Evolutionary conservation across 257 asterid species (phyloP).

Genomic region (Verbascum thapsus): DNA sequence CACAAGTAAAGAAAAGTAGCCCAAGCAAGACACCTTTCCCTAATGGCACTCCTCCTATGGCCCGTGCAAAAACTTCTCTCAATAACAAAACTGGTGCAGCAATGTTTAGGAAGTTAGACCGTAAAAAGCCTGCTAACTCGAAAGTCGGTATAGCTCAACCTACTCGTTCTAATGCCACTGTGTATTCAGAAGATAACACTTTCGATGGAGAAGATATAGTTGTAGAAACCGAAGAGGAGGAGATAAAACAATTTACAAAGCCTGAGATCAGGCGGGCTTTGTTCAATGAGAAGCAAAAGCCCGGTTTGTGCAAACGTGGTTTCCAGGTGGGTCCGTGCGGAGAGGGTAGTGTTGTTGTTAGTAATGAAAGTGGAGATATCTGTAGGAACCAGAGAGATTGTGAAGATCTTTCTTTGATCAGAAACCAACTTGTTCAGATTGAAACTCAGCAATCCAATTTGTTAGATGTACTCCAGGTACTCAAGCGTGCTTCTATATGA

Average conservation of each 20-base stretch:
- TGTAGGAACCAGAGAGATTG: slow-evolving; percentile 48
- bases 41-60: slow-evolving; percentile 51
- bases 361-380: slow-evolving; percentile 46
- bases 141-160: slow-evolving; percentile 35
- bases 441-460: slow-evolving; percentile 79
- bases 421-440: slow-evolving; percentile 77
- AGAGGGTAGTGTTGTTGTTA: slow-evolving; percentile 43
- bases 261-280: slow-evolving; percentile 49
- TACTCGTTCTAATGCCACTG: slow-evolving; percentile 25
- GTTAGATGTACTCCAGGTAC: slow-evolving; percentile 77
- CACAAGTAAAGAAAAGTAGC: slow-evolving; percentile 43
- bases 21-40: slow-evolving; percentile 34
- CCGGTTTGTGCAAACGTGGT: slow-evolving; percentile 24
- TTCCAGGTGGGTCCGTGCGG: slow-evolving; percentile 46
- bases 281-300: slow-evolving; percentile 40
- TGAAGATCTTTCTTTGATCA: slow-evolving; percentile 65
- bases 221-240: slow-evolving; percentile 30
- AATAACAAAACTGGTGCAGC: slow-evolving; percentile 47
- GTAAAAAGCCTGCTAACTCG: slow-evolving; percentile 50
- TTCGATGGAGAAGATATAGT: slow-evolving; percentile 33
- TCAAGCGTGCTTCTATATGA: slow-evolving; percentile 9
- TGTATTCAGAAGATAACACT: slow-evolving; percentile 34
- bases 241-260: slow-evolving; percentile 34
- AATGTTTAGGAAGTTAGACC: slow-evolving; percentile 73
- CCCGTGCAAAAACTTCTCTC: slow-evolving; percentile 50